Base-by-base conservation (phyloP, 257 asterid genomes). In the Penstemon barbatus region DNA sequence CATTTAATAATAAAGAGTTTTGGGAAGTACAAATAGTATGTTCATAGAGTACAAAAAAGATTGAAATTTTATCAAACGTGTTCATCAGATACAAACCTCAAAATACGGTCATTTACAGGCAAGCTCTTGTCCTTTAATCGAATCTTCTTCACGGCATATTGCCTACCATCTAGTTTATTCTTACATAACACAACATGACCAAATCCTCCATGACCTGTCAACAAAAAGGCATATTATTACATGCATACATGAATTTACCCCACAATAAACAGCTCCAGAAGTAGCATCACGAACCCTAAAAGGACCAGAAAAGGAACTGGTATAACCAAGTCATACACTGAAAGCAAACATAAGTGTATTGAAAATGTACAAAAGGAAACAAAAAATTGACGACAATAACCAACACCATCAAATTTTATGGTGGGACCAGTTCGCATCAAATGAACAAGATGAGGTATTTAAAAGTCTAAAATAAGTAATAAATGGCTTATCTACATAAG, bases 81-180 rank as follows among this genome's bases (percentile, higher is more conserved):
- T 8, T 65, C 52, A 39, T 72, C 44, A 66, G 63, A 74, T 74
- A 74, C 83, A 60, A 37, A 92, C 98, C 98, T 88, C 81, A 93
- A 74, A 72, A 90, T 93, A 37, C 88, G 96, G 77, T 93, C 99
- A 87, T 89, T 81, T 74, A 90, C 79, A 53, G 98, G 95, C 58
- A 74, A 83, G 71, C 83, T 86, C 82, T 90, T 82, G 79, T 87
- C 99, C 90, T 93, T 93, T 59, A 93, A 79, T 15, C 78, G 94
- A 71, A 93, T 93, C 85, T 90, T 90, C 89, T 93, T 93, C 72
- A 93, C 87, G 64, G 99, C 99, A 79, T 93, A 93, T 64, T 93
- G 99, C 68, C 97, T 78, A 59, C 99, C 99, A 75, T 93, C 99
- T 64, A 90, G 81, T 87, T 93, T 93, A 84, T 93, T 93, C 86